Evolutionary conservation across 2,329 filamentous ascomycete species (phyloP).

Genomic region (Apiospora rasikravindrae): DNA sequence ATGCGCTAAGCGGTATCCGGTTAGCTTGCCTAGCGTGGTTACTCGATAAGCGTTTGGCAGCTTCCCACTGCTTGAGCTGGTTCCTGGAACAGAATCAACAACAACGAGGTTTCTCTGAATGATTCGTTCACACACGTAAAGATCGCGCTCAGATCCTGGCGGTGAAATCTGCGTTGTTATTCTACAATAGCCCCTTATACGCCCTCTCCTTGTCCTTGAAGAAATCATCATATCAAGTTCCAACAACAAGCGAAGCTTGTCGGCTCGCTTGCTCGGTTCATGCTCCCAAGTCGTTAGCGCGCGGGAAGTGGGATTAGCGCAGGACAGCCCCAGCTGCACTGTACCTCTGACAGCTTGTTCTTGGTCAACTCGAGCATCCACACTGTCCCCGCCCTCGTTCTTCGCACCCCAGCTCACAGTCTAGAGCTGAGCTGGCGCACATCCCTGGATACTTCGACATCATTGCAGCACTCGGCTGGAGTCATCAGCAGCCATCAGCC

Average conservation of each 20-base stretch:
- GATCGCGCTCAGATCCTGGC: neutral
- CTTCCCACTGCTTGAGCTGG: neutral
- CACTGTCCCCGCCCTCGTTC: neutral
- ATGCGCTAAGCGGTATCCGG: no score
- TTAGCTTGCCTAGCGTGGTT: neutral
- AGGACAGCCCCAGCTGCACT: neutral
- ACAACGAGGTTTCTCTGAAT: neutral
- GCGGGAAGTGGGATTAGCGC: constrained; percentile 9
- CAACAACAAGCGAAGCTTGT: neutral
- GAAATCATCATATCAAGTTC: neutral
- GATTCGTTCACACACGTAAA: neutral
- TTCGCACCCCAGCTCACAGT: constrained; percentile 4
- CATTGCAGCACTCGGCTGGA: neutral
- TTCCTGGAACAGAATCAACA: neutral
- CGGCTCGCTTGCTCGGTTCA: neutral
- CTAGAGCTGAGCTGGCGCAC: neutral
- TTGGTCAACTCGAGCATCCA: neutral
- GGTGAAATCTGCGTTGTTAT: neutral
- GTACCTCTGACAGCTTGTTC: constrained; percentile 4
- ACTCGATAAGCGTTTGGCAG: neutral
- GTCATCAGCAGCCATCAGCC: neutral
- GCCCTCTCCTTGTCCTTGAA: neutral
- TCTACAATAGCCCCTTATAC: neutral
- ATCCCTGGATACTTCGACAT: constrained; percentile 2
- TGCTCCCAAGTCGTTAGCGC: neutral